Percentiles rank a stretch among this genome's conserved stretches.
These are phyloP conservation scores for Quercus engelmannii DNA, from an alignment of 306 rosid genomes.

Conservation along the genomic window DNA sequence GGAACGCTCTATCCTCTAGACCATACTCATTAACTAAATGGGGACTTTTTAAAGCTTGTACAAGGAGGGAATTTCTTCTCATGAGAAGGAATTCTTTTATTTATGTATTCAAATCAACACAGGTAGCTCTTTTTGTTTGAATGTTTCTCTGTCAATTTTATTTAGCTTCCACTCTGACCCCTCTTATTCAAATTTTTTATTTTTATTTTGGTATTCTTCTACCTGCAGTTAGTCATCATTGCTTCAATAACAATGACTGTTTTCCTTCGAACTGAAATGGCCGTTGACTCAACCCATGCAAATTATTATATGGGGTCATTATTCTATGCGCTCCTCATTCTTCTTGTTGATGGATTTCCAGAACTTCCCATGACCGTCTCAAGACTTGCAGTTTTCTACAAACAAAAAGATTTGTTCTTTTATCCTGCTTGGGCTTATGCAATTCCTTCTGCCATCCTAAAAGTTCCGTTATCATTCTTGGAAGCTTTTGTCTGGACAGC, in stretches of 20 bases:
- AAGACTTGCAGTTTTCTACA: conserved; percentile 43
- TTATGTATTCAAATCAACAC: conserved; percentile 33
- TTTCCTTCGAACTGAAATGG: conserved; percentile 39
- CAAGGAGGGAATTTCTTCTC: conserved; percentile 40
- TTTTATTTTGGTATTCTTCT: neutral
- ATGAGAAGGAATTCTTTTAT: conserved; percentile 41
- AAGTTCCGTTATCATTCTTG: conserved; percentile 40
- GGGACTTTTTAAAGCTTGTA: conserved; percentile 45
- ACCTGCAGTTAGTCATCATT: conserved; percentile 33
- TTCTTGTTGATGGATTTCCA: conserved; percentile 43
- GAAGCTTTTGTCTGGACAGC: conserved; percentile 44
- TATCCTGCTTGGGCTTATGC: conserved; percentile 59
- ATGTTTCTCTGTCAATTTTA: neutral
- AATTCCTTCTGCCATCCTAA: conserved; percentile 39
- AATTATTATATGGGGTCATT: conserved; percentile 41
- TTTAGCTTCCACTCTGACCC: neutral
- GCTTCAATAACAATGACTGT: conserved; percentile 47
- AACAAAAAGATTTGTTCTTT: conserved; percentile 29
- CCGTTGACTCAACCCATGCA: conserved; percentile 21
- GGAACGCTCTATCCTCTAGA: conserved; percentile 11
- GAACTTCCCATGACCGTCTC: conserved; percentile 39
- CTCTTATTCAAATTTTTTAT: neutral
- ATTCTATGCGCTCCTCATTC: conserved; percentile 32
- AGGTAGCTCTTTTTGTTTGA: conserved; percentile 26
- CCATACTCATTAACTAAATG: conserved; percentile 32